Evolutionary conservation across 163 green algal genomes (phyloP).

Genomic region (Trebouxia gelatinosa): DNA sequence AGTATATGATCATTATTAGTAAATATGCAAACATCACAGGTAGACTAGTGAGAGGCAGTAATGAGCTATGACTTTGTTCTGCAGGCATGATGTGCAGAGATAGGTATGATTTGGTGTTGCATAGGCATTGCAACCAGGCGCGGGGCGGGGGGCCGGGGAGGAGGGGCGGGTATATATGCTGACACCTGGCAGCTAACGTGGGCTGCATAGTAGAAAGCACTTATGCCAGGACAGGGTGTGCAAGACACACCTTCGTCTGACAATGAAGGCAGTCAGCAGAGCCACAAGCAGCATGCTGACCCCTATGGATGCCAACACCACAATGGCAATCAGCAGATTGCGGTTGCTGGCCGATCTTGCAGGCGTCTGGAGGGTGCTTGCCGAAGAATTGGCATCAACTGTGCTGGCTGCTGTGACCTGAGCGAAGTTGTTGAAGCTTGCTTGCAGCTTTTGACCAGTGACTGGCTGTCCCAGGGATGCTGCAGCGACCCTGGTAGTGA

Average conservation of each 20-base stretch:
- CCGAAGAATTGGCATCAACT: not conserved
- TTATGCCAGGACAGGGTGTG: not conserved
- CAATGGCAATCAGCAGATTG: constrained; percentile 38
- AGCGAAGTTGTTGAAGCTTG: not conserved
- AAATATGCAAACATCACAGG: no score
- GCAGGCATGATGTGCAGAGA: no score
- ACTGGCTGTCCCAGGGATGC: not conserved
- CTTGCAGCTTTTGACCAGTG: constrained; percentile 1
- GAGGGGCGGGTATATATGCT: not conserved
- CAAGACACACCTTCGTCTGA: constrained; percentile 37
- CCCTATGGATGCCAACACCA: constrained; percentile 44
- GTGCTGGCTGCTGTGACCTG: not conserved
- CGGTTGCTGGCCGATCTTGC: not conserved
- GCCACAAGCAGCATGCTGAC: constrained; percentile 39
- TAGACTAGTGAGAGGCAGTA: no score
- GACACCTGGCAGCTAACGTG: not conserved
- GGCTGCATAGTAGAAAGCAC: not conserved
- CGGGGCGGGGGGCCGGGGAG: no score
- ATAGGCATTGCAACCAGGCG: no score
- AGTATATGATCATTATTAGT: no score
- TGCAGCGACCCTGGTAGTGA: not conserved
- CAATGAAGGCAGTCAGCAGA: constrained; percentile 43
- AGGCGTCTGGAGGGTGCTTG: not conserved
- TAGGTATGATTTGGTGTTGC: no score
- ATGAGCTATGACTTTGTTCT: no score